A percentile compares a stretch with the other conserved stretches of the same genome.
Evolutionary conservation across 1,139 yeast species (phyloP).

Genomic region (Schwanniomyces etchellsii): DNA sequence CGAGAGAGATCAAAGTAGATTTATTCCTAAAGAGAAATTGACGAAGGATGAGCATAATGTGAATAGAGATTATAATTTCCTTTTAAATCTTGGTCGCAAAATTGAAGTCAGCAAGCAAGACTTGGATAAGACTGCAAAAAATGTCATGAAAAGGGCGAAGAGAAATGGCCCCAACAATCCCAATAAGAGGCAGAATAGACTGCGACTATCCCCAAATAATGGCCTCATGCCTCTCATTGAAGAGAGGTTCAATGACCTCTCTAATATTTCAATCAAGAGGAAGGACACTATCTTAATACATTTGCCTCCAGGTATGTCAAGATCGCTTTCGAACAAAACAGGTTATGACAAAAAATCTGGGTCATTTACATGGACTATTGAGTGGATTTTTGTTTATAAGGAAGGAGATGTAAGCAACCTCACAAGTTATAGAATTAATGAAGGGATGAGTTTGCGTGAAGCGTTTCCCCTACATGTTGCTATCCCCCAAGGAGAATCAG

Average conservation of each 20-base stretch:
- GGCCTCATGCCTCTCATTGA: background rate
- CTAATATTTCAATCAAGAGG: slow-evolving; percentile 23
- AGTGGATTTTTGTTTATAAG: slow-evolving; percentile 50
- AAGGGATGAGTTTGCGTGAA: slow-evolving; percentile 24
- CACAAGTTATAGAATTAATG: slow-evolving; percentile 44
- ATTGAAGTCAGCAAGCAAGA: slow-evolving; percentile 50
- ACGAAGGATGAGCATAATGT: slow-evolving; percentile 33
- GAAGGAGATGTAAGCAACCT: slow-evolving; percentile 22
- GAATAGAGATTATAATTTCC: slow-evolving; percentile 80
- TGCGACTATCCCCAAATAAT: background rate
- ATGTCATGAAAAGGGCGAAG: slow-evolving; percentile 27
- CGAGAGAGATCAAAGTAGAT: slow-evolving; percentile 53
- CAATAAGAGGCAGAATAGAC: background rate
- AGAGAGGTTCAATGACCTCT: slow-evolving; percentile 18
- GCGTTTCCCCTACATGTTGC: slow-evolving; percentile 33
- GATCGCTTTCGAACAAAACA: slow-evolving; percentile 62
- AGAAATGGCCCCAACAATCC: slow-evolving; percentile 10
- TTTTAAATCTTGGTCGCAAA: slow-evolving; percentile 55
- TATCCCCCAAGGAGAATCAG: background rate
- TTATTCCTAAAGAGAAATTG: slow-evolving; percentile 42
- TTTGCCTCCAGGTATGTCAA: slow-evolving; percentile 73
- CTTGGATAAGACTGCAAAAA: slow-evolving; percentile 28
- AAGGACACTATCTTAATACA: slow-evolving; percentile 35
- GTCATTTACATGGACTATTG: slow-evolving; percentile 73
- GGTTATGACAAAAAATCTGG: slow-evolving; percentile 66